Base-by-base conservation (phyloP, 352 stramenopile species). In the Globisporangium spinosum region DNA sequence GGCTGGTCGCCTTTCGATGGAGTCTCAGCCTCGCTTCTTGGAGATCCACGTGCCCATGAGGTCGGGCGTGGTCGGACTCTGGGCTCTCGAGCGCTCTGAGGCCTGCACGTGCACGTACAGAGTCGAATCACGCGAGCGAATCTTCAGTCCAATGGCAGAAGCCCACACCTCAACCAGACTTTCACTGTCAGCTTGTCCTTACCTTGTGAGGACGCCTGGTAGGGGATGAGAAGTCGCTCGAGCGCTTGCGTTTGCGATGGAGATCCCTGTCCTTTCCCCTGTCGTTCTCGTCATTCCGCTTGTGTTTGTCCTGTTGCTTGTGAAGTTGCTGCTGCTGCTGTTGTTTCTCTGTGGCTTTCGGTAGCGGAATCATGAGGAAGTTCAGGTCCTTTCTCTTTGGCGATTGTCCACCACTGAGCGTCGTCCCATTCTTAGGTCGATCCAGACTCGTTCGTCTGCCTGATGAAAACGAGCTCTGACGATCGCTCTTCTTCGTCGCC, bases 181-280 rank as follows among this genome's bases (percentile, higher is more conserved):
- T 20, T 40, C n/a, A 49, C 2, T 6, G 15, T 17, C 5, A 23
- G 43, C 25, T 20, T 22, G 5, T 10, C 8, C 32, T 29, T 13
- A 61, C 49, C 49, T 69, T 49, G 43, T 45, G 53, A 35, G 34
- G 29, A 17, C 34, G 55, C 64, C 43, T 62, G 7, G 8, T 17
- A 8, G 53, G 55, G 0, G 64, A 69, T 2, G 55, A 25, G 17
- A 69, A 69, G 29, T 69, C 64, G 34, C 38, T 59, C 27, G 64
- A 69, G 27, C 43, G 38, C 40, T 69, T 69, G 20, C 55, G 40
- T 32, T 69, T 69, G 55, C 43, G 38, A 20, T 51, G 29, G 12
- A 22, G 22, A 17, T 69, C 40, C 25, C 32, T 43, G 3, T 32
- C 29, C 29, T 25, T 23, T 51, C 22, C 29, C 0, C 47, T 53